phyloP scores from a whole-genome alignment of 2,329 filamentous ascomycete species.

The Phyllosticta citrichinensis region DNA sequence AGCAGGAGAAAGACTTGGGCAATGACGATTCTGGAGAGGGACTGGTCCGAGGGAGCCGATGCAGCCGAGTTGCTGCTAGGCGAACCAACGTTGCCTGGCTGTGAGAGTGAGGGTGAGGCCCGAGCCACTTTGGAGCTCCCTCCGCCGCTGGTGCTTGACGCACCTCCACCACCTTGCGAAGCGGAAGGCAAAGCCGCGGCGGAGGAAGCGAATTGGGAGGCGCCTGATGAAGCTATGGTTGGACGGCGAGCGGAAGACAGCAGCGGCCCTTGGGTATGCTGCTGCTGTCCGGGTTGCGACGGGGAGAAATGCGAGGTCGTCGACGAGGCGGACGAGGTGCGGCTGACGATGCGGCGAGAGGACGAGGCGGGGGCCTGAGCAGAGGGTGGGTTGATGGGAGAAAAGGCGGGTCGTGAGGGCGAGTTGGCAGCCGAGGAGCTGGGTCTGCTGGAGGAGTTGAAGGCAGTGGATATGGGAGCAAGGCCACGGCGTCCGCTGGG shows the following conservation, averaged over 20 bases:
- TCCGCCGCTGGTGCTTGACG: conserved; percentile 42
- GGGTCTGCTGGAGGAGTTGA: conserved; percentile 33
- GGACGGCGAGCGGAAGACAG: conserved; percentile 47
- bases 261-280: conserved; percentile 41
- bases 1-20: conserved; percentile 92
- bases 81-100: conserved; percentile 44
- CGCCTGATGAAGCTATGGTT: conserved; percentile 43
- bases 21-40: conserved; percentile 81
- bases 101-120: conserved; percentile 50
- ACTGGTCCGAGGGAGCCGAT: conserved; percentile 33
- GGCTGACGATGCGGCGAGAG: conserved; percentile 41
- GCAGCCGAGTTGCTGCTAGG: conserved; percentile 40
- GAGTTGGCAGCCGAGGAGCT: conserved; percentile 39
- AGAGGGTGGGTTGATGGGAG: conserved; percentile 44
- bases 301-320: conserved; percentile 46
- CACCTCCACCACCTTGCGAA: conserved; percentile 41
- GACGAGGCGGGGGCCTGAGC: conserved; percentile 36
- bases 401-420: conserved; percentile 41
- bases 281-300: conserved; percentile 43
- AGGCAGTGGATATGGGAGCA: conserved; percentile 48
- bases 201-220: conserved; percentile 46
- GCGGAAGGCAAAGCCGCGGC: conserved; percentile 42
- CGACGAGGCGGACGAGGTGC: conserved; percentile 46
- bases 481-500: conserved; percentile 46
- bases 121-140: conserved; percentile 47